phyloP scores from a whole-genome alignment of 306 rosid species.

The Cyamopsis tetragonoloba region DNA sequence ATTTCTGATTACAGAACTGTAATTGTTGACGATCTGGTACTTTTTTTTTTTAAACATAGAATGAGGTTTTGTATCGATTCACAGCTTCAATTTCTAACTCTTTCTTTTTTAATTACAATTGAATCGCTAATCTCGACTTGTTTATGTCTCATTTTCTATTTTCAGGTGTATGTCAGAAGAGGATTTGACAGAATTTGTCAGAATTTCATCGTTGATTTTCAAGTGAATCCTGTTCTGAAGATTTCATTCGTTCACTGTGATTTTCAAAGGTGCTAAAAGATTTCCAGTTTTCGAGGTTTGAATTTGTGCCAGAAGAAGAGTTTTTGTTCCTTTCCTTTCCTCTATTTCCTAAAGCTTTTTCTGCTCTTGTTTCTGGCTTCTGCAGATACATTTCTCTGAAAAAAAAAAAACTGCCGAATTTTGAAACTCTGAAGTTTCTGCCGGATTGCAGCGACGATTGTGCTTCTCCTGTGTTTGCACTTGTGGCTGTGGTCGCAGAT shows the following conservation, averaged over 20 bases:
- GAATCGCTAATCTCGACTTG: constrained; percentile 2
- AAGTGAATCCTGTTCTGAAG: constrained; percentile 20
- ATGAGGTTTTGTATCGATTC: constrained; percentile 31
- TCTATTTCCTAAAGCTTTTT: constrained; percentile 18
- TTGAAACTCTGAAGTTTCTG: constrained; percentile 26
- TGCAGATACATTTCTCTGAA: constrained; percentile 41
- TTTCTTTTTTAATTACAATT: background rate
- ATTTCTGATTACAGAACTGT: constrained; percentile 26
- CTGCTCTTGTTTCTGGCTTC: background rate
- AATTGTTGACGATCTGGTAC: constrained; percentile 53
- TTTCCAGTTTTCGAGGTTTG: constrained; percentile 21
- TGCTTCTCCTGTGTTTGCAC: background rate
- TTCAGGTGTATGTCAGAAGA: constrained; percentile 34
- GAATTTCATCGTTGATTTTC: constrained; percentile 5
- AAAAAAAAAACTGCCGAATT: constrained; percentile 23
- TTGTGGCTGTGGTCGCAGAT: constrained; percentile 28
- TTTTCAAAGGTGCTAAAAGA: background rate
- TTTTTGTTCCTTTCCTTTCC: background rate
- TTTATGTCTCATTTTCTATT: constrained; percentile 8
- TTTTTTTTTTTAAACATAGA: constrained; percentile 18
- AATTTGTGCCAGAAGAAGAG: constrained; percentile 2
- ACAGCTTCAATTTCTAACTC: constrained; percentile 21
- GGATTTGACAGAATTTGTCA: constrained; percentile 5
- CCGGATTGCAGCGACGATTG: background rate
- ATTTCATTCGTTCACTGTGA: constrained; percentile 28